These are phyloP conservation scores for Metschnikowia anglica DNA, from an alignment of 805 yeast genomes.

Conservation along the genomic window DNA sequence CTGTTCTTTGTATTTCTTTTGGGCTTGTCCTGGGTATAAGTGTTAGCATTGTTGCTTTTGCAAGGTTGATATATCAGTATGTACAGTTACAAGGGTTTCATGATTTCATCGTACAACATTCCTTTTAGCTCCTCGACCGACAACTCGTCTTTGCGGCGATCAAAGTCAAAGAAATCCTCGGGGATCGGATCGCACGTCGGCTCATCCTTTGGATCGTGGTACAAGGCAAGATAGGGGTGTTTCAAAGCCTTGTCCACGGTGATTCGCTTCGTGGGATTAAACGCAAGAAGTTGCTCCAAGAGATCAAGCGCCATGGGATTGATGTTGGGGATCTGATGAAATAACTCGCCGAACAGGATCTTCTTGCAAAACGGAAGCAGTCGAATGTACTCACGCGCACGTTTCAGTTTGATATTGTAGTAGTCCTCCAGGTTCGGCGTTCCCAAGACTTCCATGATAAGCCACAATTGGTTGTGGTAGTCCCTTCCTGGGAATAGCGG, in stretches of 20 bases:
- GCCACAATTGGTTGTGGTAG: slow-evolving; percentile 84
- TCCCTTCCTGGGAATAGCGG: slow-evolving; percentile 95
- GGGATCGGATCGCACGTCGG: slow-evolving; percentile 84
- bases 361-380: slow-evolving; percentile 68
- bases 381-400: slow-evolving; percentile 87
- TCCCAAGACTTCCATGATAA: slow-evolving; percentile 82
- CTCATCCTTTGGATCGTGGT: slow-evolving; percentile 94
- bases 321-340: slow-evolving; percentile 24
- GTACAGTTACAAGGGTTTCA: slow-evolving; percentile 45
- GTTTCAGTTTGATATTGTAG: slow-evolving; percentile 66
- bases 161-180: slow-evolving; percentile 86
- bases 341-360: slow-evolving; percentile 31
- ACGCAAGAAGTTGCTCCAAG: slow-evolving; percentile 60
- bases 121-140: slow-evolving; percentile 73
- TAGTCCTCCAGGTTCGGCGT: slow-evolving; percentile 83
- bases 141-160: slow-evolving; percentile 75
- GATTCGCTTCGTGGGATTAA: slow-evolving; percentile 70
- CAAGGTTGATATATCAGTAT: not conserved
- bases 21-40: not conserved
- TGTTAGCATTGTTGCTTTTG: not conserved
- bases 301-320: slow-evolving; percentile 56
- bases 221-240: slow-evolving; percentile 85
- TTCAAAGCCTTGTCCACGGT: slow-evolving; percentile 73
- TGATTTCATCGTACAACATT: slow-evolving; percentile 78
- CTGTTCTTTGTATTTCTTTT: not conserved